phyloP scores from a whole-genome alignment of 2,329 filamentous ascomycete species.

The Cercospora sojina region DNA sequence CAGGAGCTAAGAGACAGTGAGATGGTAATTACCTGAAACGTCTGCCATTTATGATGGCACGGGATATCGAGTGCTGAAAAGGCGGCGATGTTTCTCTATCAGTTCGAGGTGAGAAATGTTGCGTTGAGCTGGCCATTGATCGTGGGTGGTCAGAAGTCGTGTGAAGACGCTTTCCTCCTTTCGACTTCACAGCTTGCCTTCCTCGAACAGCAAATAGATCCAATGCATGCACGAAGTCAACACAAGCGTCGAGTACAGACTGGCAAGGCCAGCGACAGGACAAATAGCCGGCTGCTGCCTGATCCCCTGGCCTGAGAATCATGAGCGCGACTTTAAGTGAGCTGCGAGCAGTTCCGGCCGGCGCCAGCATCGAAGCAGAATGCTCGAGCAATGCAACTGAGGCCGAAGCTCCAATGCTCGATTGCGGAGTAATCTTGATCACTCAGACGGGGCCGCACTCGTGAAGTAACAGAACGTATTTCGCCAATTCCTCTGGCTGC shows the following conservation, averaged over 20 bases:
- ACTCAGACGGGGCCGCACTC: neutral
- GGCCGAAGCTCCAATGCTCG: neutral
- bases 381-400: neutral
- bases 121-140: neutral
- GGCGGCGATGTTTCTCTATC: neutral
- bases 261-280: neutral
- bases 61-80: neutral
- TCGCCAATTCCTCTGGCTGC: neutral
- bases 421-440: neutral
- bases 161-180: neutral
- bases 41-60: neutral
- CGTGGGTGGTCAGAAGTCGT: neutral
- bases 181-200: neutral
- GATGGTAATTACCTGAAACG: neutral
- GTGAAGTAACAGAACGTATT: no score
- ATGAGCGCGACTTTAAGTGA: neutral
- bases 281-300: neutral
- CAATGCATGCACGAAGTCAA: neutral
- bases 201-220: neutral
- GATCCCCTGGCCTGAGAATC: neutral
- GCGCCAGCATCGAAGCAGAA: neutral
- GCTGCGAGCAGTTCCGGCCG: neutral
- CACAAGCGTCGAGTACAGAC: neutral
- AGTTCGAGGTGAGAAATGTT: neutral
- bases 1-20: slow-evolving; percentile 1